Evolutionary conservation across 352 stramenopile species (phyloP).

Genomic region (Pythium sp.): DNA sequence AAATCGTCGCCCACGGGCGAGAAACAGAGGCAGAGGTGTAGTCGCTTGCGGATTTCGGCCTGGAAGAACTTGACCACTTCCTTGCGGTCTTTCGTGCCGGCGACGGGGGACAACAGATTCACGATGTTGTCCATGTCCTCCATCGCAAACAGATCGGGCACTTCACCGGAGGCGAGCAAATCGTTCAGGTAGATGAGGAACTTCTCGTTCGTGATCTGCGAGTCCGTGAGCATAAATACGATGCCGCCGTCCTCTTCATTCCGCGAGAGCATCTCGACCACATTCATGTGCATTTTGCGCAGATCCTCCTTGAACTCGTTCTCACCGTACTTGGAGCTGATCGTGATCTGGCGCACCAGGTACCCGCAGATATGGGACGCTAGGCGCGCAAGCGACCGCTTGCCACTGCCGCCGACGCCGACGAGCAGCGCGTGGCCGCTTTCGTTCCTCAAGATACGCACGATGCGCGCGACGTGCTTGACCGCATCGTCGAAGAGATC

Average conservation of each 20-base stretch:
- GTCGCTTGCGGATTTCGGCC: slow-evolving; percentile 91
- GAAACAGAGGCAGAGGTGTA: slow-evolving; percentile 95
- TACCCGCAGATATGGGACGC: slow-evolving; percentile 94
- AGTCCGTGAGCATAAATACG: slow-evolving; percentile 95
- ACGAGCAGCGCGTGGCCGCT: slow-evolving; percentile 92
- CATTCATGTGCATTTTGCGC: slow-evolving; percentile 91
- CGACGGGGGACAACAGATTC: slow-evolving; percentile 75
- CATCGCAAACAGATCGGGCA: slow-evolving; percentile 92
- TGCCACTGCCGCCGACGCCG: slow-evolving; percentile 92
- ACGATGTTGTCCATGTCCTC: slow-evolving; percentile 95
- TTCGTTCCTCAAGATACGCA: slow-evolving; percentile 91
- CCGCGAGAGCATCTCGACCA: slow-evolving; percentile 90
- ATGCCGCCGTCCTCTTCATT: slow-evolving; percentile 85
- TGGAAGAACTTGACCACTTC: slow-evolving; percentile 96
- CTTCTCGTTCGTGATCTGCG: slow-evolving; percentile 96
- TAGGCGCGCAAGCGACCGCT: slow-evolving; percentile 91
- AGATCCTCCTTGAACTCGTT: slow-evolving; percentile 97
- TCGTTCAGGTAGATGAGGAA: slow-evolving; percentile 97
- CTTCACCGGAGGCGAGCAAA: slow-evolving; percentile 91
- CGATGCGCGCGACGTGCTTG: slow-evolving; percentile 94
- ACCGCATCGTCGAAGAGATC: slow-evolving; percentile 97
- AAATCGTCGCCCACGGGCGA: slow-evolving; percentile 96
- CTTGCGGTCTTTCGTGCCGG: slow-evolving; percentile 85
- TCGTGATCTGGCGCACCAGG: slow-evolving; percentile 91
- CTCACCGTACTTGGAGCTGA: slow-evolving; percentile 93